These are phyloP conservation scores for Blastobotrys attinorum DNA, from an alignment of 805 yeast species.

Conservation along the genomic window DNA sequence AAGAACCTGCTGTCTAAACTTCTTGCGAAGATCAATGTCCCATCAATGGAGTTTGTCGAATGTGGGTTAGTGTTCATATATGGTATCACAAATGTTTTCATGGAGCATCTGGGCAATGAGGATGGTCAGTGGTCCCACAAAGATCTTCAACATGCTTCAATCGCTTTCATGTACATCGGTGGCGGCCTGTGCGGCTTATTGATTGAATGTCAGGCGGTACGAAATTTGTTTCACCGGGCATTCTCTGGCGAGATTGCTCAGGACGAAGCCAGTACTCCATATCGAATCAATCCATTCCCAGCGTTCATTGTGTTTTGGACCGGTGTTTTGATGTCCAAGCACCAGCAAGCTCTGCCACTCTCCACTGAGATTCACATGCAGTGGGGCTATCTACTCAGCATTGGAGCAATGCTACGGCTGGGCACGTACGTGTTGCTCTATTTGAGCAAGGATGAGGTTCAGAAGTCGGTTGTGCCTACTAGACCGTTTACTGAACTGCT, in stretches of 20 bases:
- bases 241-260: slow-evolving; percentile 11
- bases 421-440: slow-evolving; percentile 51
- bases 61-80: slow-evolving; percentile 73
- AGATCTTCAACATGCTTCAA: slow-evolving; percentile 83
- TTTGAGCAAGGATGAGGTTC: slow-evolving; percentile 30
- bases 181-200: slow-evolving; percentile 87
- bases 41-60: slow-evolving; percentile 78
- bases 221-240: no score
- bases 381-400: slow-evolving; percentile 86
- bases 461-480: slow-evolving; percentile 36
- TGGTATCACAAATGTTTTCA: slow-evolving; percentile 81
- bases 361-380: slow-evolving; percentile 80
- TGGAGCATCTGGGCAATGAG: slow-evolving; percentile 75
- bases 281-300: slow-evolving; percentile 93
- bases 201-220: slow-evolving; percentile 46
- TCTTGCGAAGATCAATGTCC: slow-evolving; percentile 9
- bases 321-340: slow-evolving; percentile 91
- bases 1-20: slow-evolving; percentile 1
- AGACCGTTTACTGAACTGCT: slow-evolving; percentile 85
- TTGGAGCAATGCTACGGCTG: slow-evolving; percentile 72
- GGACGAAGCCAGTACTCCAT: slow-evolving; percentile 13
- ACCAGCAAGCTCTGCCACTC: slow-evolving; percentile 70
- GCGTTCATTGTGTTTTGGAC: slow-evolving; percentile 93
- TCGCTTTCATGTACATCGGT: slow-evolving; percentile 87
- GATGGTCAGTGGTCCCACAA: slow-evolving; percentile 83